phyloP scores from a whole-genome alignment of 1,284 basidiomycete species.

The Marasmius tenuissimus region DNA sequence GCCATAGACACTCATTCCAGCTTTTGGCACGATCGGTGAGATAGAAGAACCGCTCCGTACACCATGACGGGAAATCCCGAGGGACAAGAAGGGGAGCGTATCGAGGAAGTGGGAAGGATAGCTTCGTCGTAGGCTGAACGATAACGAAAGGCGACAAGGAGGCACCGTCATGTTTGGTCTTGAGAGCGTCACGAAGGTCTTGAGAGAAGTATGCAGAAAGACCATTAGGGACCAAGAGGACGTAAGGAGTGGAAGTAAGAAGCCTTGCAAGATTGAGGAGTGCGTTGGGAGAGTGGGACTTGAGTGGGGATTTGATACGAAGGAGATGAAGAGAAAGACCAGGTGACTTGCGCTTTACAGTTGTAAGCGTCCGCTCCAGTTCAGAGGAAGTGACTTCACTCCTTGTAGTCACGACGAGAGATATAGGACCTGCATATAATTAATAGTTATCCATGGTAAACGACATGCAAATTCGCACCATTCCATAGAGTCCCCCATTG shows the following conservation, averaged over 20 bases:
- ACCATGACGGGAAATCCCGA: constrained; percentile 57
- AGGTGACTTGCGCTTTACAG: constrained; percentile 25
- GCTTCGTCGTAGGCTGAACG: constrained; percentile 22
- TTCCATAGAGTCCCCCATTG: constrained; percentile 46
- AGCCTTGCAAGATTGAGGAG: constrained; percentile 65
- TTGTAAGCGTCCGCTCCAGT: constrained; percentile 28
- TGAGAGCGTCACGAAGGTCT: constrained; percentile 10
- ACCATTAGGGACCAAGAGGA: constrained; percentile 52
- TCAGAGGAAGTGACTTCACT: constrained; percentile 23
- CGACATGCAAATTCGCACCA: constrained; percentile 38
- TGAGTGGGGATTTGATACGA: constrained; percentile 35
- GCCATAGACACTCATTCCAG: constrained; percentile 73
- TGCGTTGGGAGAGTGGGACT: constrained; percentile 44
- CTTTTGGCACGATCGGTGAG: constrained; percentile 45
- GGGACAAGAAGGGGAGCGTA: constrained; percentile 49
- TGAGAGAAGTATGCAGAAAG: constrained; percentile 28
- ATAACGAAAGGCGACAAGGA: constrained; percentile 25
- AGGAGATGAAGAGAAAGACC: constrained; percentile 51
- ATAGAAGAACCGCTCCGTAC: constrained; percentile 57
- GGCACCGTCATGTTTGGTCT: constrained; percentile 13
- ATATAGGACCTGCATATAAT: constrained; percentile 46
- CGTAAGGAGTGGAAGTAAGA: constrained; percentile 48
- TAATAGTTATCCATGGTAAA: constrained; percentile 19
- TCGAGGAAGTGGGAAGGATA: constrained; percentile 33
- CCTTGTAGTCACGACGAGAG: constrained; percentile 49